phyloP scores from a whole-genome alignment of 129 eudicot species.

The Heracleum sosnowskyi region DNA sequence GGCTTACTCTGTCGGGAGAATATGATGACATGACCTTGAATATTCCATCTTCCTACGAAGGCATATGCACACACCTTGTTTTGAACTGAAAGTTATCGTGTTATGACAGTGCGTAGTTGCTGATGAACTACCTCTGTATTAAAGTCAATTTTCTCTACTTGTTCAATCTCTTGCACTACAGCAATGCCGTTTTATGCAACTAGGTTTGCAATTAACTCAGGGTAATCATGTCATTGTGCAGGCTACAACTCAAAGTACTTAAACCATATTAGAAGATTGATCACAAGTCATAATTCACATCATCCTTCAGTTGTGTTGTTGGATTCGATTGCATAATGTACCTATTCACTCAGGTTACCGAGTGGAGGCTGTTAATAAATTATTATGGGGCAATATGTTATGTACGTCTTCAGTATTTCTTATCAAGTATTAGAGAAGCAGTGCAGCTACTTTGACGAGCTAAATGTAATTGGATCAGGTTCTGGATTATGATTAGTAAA shows the following conservation, averaged over 20 bases:
- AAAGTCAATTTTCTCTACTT: not conserved
- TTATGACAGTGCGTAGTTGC: not conserved
- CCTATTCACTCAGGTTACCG: not conserved
- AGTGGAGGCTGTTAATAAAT: not conserved
- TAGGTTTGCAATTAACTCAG: not conserved
- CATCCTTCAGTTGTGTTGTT: not conserved
- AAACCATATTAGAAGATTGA: not conserved
- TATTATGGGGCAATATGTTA: not conserved
- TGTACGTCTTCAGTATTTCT: not conserved
- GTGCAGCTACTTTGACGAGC: not conserved
- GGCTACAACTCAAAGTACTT: not conserved
- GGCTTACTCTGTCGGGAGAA: not conserved
- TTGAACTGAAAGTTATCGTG: not conserved
- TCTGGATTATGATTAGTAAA: not conserved
- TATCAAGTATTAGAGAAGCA: not conserved
- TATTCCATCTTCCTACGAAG: not conserved
- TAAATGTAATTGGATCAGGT: not conserved
- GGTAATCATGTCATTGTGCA: not conserved
- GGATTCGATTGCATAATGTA: not conserved
- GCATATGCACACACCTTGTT: not conserved
- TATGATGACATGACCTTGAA: not conserved
- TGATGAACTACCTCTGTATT: not conserved
- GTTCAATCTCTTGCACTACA: not conserved
- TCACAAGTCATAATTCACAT: not conserved
- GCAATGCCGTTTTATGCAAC: not conserved